These are phyloP conservation scores for Aspergillus sergii DNA, from an alignment of 2,329 filamentous ascomycete species.

Conservation along the genomic window DNA sequence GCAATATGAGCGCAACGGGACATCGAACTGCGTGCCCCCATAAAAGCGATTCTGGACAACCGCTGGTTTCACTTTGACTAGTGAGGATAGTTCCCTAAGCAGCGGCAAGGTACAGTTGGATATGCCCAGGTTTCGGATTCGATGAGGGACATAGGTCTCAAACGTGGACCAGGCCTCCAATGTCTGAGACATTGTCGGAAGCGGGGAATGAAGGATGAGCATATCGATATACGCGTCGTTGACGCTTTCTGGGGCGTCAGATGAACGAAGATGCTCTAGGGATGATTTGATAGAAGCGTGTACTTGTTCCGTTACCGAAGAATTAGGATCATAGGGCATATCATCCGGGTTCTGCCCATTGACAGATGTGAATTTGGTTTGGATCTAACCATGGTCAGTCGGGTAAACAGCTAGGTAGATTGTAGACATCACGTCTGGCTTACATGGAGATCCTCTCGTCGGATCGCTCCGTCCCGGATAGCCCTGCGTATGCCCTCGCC, in stretches of 20 bases:
- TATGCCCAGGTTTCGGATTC: constrained; percentile 70
- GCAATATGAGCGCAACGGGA: constrained; percentile 60
- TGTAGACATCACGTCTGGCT: constrained; percentile 23
- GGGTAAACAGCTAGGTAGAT: neutral
- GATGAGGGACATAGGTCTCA: constrained; percentile 66
- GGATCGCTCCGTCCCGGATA: constrained; percentile 61
- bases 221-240: constrained; percentile 59
- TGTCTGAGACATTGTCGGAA: constrained; percentile 55
- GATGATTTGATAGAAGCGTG: constrained; percentile 68
- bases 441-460: constrained; percentile 65
- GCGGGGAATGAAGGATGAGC: constrained; percentile 61
- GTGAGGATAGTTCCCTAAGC: constrained; percentile 54
- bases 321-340: constrained; percentile 64
- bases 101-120: constrained; percentile 69
- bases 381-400: constrained; percentile 54
- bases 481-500: constrained; percentile 67
- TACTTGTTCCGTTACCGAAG: constrained; percentile 66
- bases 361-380: constrained; percentile 79
- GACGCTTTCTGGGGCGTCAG: constrained; percentile 24
- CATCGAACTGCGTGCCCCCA: constrained; percentile 61
- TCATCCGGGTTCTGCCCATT: constrained; percentile 62
- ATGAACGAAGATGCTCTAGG: constrained; percentile 59
- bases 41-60: constrained; percentile 80
- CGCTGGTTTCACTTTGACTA: constrained; percentile 55
- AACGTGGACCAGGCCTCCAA: constrained; percentile 68